phyloP scores from a whole-genome alignment of 192 early-diverging fungal genomes.

The Gryganskiella cystojenkinii region DNA sequence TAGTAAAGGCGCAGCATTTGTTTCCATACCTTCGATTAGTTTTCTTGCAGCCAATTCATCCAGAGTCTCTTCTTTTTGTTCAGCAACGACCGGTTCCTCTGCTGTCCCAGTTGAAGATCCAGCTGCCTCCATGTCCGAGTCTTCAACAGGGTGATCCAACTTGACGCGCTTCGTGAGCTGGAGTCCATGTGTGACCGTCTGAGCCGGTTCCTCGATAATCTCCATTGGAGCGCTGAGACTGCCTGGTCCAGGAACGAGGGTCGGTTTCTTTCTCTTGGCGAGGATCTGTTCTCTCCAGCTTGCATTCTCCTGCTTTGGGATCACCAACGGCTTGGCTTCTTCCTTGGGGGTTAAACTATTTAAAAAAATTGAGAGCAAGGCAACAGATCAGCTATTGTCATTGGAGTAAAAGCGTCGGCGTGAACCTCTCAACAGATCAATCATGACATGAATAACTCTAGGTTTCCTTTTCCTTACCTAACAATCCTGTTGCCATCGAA shows the following conservation, averaged over 20 bases:
- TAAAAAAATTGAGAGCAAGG: not conserved
- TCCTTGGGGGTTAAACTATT: slow-evolving; percentile 49
- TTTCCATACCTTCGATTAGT: slow-evolving; percentile 54
- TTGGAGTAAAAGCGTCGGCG: no score
- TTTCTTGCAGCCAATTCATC: slow-evolving; percentile 56
- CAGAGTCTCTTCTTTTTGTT: slow-evolving; percentile 40
- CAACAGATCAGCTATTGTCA: no score
- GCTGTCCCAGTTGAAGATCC: not conserved
- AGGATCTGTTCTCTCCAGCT: slow-evolving; percentile 55
- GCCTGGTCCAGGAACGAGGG: slow-evolving; percentile 33
- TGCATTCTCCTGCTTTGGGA: slow-evolving; percentile 55
- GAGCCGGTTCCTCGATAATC: slow-evolving; percentile 10
- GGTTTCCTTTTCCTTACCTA: slow-evolving; percentile 25
- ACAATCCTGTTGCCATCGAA: slow-evolving; percentile 60
- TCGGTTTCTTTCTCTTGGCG: slow-evolving; percentile 47
- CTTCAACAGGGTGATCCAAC: slow-evolving; percentile 5
- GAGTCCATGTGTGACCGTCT: slow-evolving; percentile 28
- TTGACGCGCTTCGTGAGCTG: slow-evolving; percentile 43
- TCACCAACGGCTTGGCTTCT: slow-evolving; percentile 49
- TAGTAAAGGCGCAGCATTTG: not conserved
- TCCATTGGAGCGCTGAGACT: slow-evolving; percentile 2
- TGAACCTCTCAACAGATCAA: no score
- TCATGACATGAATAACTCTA: no score
- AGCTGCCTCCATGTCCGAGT: no score
- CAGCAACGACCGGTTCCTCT: slow-evolving; percentile 8